Percentiles rank a stretch among this genome's conserved stretches.
Evolutionary conservation across 768 basidiomycete species (phyloP).

Genomic region (Tulasnella sp.): DNA sequence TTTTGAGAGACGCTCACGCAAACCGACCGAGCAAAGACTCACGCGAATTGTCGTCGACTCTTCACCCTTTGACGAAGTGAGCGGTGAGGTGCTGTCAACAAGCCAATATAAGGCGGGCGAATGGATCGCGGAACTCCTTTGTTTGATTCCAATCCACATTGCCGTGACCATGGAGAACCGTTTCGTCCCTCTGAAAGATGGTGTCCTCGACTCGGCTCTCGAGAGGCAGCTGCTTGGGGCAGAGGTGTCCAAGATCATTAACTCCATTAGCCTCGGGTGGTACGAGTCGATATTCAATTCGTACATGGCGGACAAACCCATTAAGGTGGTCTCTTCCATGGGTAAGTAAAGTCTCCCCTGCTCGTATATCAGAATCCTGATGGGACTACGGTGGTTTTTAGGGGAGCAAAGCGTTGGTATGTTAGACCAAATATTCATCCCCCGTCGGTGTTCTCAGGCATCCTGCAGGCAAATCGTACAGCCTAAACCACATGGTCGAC

Average conservation of each 20-base stretch:
- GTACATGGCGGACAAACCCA: conserved; percentile 65
- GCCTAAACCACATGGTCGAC: conserved; percentile 63
- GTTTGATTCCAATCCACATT: conserved; percentile 67
- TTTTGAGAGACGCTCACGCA: conserved; percentile 57
- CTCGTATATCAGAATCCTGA: not conserved
- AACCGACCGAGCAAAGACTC: conserved; percentile 51
- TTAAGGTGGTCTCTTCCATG: conserved; percentile 69
- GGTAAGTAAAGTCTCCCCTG: conserved; percentile 42
- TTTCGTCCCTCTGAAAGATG: conserved; percentile 64
- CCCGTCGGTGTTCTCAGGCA: not conserved
- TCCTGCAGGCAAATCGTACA: conserved; percentile 60
- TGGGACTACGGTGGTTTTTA: not conserved
- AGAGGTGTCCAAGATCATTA: conserved; percentile 59
- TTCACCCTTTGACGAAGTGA: conserved; percentile 38
- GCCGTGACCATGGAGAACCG: conserved; percentile 63
- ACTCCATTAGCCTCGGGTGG: conserved; percentile 63
- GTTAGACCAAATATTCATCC: not conserved
- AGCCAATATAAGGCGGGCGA: conserved; percentile 54
- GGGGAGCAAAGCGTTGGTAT: conserved; percentile 35
- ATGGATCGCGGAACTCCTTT: conserved; percentile 64
- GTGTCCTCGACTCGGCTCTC: conserved; percentile 54
- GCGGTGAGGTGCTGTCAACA: conserved; percentile 31
- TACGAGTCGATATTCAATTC: conserved; percentile 67
- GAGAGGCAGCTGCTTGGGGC: conserved; percentile 63
- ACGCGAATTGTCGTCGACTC: not conserved